A percentile compares a stretch with the other conserved stretches of the same genome.
Conservation (phyloP, 2,329 filamentous ascomycete species). For the Phoma herbarum region DNA sequence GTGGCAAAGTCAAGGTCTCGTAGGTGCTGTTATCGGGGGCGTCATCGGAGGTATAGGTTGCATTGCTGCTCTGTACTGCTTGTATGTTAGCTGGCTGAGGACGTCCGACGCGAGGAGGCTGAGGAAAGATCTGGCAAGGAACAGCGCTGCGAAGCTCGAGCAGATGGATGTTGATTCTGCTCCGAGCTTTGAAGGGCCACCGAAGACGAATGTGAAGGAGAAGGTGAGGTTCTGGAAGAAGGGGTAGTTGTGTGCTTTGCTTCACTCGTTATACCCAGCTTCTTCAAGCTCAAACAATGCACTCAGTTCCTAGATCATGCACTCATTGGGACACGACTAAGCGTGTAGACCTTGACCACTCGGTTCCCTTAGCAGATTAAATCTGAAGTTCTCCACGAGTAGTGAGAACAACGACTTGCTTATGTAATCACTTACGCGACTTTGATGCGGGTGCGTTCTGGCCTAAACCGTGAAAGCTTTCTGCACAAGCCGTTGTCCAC, state of each 20-base stretch:
- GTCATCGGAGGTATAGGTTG: constrained; percentile 48
- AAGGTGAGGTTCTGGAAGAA: constrained; percentile 47
- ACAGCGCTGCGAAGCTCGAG: constrained; percentile 39
- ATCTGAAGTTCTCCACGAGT: not conserved
- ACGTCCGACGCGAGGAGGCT: constrained; percentile 39
- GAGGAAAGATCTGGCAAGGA: constrained; percentile 41
- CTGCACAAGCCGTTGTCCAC: not conserved
- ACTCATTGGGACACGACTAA: not conserved
- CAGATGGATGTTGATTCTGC: constrained; percentile 47
- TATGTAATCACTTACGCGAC: not conserved
- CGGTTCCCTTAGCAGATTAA: not conserved
- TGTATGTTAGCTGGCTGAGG: constrained; percentile 42
- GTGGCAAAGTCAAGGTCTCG: constrained; percentile 48
- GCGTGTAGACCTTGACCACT: not conserved
- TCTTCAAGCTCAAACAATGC: not conserved
- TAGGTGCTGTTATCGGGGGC: constrained; percentile 52
- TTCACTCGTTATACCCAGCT: constrained; percentile 4
- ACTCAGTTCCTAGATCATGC: not conserved
- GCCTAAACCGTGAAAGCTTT: not conserved
- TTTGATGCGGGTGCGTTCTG: not conserved
- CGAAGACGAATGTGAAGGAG: constrained; percentile 35
- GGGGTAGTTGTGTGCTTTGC: constrained; percentile 22
- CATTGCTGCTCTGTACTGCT: constrained; percentile 38
- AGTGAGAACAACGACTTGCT: not conserved
- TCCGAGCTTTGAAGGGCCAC: constrained; percentile 45